Evolutionary conservation across 305 asterid genomes (phyloP), one percentile per base, ranked within the genome.

Genomic region (Plantago lanceolata): DNA sequence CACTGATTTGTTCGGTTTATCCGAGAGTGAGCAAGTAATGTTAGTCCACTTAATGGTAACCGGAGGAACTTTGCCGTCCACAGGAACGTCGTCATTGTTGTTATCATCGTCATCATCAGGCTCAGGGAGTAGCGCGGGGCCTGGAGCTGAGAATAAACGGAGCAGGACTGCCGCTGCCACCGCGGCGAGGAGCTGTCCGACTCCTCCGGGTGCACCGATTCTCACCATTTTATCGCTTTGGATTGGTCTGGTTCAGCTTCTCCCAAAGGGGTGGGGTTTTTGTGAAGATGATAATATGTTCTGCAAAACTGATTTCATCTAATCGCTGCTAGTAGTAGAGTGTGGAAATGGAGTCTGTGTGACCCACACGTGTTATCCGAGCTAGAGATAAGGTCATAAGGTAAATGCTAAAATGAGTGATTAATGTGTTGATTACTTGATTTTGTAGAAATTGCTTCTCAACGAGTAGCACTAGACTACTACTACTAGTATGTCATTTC

Each of bases 121-220:
- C 31, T 84, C 89, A 57, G 85, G 78, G 26, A 78, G 68, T 26
- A 79, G 55, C 71, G 67, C 91, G 49, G 87, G 90, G 9, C 88
- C 95, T 2, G 94, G 91, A 9, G 71, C 75, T 44, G 94, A 81
- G 79, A 92, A 76, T 44, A 89, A 68, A 58, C 98, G 95, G 75
- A 92, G 84, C 63, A 92, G 78, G 62, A 89, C 72, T 20, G 95
- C 90, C 56, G 93, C 97, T 75, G 93, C 95, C 1, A 75, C 95
- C 19, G 96, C 98, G 51, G 78, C 93, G 76, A 92, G 78, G 35
- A 92, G 71, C 78, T 87, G 93, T 61, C 94, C 98, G 4, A 85
- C 65, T 68, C 97, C 97, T 13, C 87, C 83, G 31, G 85, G 86
- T n/a, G 77, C 70, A 81, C 84, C 87, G 73, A 86, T 73, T 72